Base-by-base conservation (phyloP, 2,329 filamentous ascomycete species). In the Fusarium siculi region DNA sequence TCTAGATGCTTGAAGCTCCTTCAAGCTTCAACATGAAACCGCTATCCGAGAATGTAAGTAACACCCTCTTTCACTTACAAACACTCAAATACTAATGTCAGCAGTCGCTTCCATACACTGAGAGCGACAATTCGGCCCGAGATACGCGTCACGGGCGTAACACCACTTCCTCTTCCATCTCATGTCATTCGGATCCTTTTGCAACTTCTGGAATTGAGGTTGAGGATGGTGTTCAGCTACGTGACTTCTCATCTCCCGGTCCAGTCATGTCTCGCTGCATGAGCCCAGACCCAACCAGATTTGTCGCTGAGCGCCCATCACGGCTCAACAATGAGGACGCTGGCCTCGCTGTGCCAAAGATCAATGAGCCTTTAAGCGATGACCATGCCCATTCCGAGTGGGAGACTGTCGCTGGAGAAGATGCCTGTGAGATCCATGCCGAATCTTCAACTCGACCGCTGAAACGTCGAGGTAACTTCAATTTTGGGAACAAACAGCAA, bases 321-420 rank as follows among this genome's bases (percentile, higher is more conserved):
- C 70, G 52, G 25, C 37, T 47, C 14, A 47, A 25, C 32, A 49
- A 36, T 36, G 25, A 39, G 14, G 39, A 32, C 4, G 54, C 18
- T n/a, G 50, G 37, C 5, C 15, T 53, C 6, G 18, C 47, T 43
- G 47, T 25, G 11, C 34, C 46, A 3, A 52, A 68, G 18, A 30
- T 40, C 15, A 64, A 62, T 28, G 60, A 53, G 9, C 54, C 62
- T 2, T 59, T 57, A 5, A 68, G 67, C 25, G 65, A 74, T 21
- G 76, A 79, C 23, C 71, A 71, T 40, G 66, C 70, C 9, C 56
- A 57, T 53, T 80, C 80, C 5, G 78, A 80, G 28, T 81, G 79
- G 79, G 80, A 81, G 54, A 80, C 79, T 1, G 68, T 80, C 19
- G 76, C 72, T 30, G 67, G 63, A 28, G 77, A 79, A 14, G 79